Evolutionary conservation across 805 yeast species (phyloP).

Genomic region (Zygosaccharomyces lentus): DNA sequence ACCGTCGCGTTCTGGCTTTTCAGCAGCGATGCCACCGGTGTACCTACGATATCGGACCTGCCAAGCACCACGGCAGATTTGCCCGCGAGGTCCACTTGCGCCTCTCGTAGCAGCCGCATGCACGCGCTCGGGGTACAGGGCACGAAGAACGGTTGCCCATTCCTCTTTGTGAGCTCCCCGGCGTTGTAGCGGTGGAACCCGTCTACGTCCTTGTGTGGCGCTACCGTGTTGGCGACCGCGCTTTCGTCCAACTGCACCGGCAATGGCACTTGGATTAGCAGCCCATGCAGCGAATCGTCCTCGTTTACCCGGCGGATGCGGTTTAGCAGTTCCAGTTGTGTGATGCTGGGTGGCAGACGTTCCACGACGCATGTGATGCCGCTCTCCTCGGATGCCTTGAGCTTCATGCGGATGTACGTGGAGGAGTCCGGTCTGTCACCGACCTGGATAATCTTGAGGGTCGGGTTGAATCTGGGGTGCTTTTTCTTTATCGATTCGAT

Average conservation of each 20-base stretch:
- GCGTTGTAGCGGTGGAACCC: conserved; percentile 77
- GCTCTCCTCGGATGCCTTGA: conserved; percentile 71
- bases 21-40: conserved; percentile 69
- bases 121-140: conserved; percentile 88
- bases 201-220: conserved; percentile 70
- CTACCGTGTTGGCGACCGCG: conserved; percentile 60
- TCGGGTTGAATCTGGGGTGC: conserved; percentile 58
- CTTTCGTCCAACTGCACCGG: conserved; percentile 69
- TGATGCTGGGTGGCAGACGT: conserved; percentile 51
- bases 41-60: conserved; percentile 81
- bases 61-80: conserved; percentile 80
- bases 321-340: conserved; percentile 53
- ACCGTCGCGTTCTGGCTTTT: conserved; percentile 73
- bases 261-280: conserved; percentile 71
- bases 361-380: conserved; percentile 58
- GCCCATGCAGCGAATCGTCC: conserved; percentile 60
- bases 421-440: conserved; percentile 75
- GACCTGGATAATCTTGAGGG: conserved; percentile 67
- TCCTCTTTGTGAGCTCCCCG: conserved; percentile 71
- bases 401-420: conserved; percentile 77
- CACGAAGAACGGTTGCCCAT: conserved; percentile 63
- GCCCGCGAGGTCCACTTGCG: conserved; percentile 55
- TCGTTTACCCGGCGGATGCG: conserved; percentile 54
- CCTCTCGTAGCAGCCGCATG: conserved; percentile 55
- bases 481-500: conserved; percentile 33